phyloP scores from a whole-genome alignment of 2,329 filamentous ascomycete genomes.

The Atkinsonella texensis region DNA sequence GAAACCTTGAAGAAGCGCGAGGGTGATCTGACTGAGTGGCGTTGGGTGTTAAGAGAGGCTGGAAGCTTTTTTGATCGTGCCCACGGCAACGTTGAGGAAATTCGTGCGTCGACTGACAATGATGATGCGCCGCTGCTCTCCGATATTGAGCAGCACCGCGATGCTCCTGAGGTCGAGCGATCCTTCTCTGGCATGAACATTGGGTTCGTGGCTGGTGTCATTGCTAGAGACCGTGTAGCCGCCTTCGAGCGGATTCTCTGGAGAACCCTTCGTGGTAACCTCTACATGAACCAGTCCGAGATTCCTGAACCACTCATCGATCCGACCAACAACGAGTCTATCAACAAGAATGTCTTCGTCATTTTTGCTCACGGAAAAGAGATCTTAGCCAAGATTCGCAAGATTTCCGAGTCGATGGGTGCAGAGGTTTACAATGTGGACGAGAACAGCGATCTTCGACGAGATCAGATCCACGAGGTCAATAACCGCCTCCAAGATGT shows the following conservation, averaged over 20 bases:
- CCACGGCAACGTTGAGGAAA: constrained; percentile 93
- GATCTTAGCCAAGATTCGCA: constrained; percentile 95
- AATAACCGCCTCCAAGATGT: constrained; percentile 88
- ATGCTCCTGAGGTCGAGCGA: constrained; percentile 57
- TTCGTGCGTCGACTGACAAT: constrained; percentile 77
- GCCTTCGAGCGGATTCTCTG: constrained; percentile 96
- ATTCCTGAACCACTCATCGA: constrained; percentile 89
- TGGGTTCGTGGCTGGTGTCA: constrained; percentile 94
- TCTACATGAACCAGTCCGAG: constrained; percentile 99
- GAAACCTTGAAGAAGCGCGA: constrained; percentile 97
- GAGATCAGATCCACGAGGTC: constrained; percentile 95
- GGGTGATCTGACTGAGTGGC: constrained; percentile 94
- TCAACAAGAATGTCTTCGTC: constrained; percentile 97
- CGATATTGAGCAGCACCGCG: constrained; percentile 75
- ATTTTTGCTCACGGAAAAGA: constrained; percentile 99
- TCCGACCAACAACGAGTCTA: constrained; percentile 79
- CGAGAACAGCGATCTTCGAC: constrained; percentile 88
- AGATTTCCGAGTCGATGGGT: constrained; percentile 95
- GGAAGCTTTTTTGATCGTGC: constrained; percentile 96
- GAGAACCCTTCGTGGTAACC: constrained; percentile 90
- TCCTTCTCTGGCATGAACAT: constrained; percentile 98
- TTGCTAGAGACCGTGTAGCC: constrained; percentile 80
- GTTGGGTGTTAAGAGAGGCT: constrained; percentile 92
- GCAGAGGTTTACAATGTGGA: constrained; percentile 95
- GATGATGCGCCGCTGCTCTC: constrained; percentile 89